Base-by-base conservation (phyloP, 2,329 filamentous ascomycete species). In the Stagonosporopsis rhizophila region DNA sequence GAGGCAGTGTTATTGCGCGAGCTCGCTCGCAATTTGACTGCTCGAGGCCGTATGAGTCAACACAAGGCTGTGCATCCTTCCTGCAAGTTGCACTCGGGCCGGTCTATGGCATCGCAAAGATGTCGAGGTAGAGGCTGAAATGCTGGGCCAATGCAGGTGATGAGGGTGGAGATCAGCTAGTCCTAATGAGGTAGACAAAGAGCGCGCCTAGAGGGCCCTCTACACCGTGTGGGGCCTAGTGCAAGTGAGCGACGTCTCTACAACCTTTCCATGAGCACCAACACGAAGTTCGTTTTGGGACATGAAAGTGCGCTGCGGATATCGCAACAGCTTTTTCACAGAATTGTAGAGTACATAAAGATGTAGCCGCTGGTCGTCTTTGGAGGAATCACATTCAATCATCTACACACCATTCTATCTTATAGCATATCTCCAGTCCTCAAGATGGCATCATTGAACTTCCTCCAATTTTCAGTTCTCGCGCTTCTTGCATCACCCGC, bases 1-100 rank as follows among this genome's bases (percentile, higher is more conserved):
- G 30, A 42, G 51, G 51, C 20, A 53, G 30, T 34, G 22, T 42
- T 53, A 35, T 37, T n/a, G 44, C 51, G 51, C 23, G 17, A 19
- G 4, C 5, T 20, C 35, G 25, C 22, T 32, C 15, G 27, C 15
- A 20, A 14, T 17, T 17, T 19, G 30, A 22, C 28, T 17, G 23
- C 30, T 6, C 1, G 20, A 19, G n/a, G 22, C 17, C 5, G 7
- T n/a, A 1, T 34, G 39, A 51, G 30, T 51, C 39, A 37, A 23
- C 3, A 2, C 6, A n/a, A 23, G n/a, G 28, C 47, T 32, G 15
- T 34, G 6, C 4, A 6, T 4, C 5, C 3, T 8, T 39, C n/a
- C 14, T 20, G 6, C 12, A 25, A 28, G 39, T n/a, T 19, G 25
- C 7, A 25, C 19, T 27, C 20, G 28, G 20, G 30, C 34, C 28